phyloP scores from a whole-genome alignment of 352 stramenopile genomes.

The Phytophthora colocasiae region DNA sequence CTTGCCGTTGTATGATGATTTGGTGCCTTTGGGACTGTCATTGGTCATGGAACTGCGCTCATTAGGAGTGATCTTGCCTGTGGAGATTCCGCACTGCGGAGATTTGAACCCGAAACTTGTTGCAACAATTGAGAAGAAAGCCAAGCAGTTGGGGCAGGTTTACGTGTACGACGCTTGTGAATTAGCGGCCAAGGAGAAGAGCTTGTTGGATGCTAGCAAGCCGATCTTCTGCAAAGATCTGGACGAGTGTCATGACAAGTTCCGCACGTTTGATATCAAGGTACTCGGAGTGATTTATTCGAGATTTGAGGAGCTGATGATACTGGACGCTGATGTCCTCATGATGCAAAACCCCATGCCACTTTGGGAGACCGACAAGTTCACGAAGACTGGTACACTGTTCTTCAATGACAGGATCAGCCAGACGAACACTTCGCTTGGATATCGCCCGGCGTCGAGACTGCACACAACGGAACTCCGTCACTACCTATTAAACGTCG shows the following conservation, averaged over 20 bases:
- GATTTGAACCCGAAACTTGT: constrained; percentile 40
- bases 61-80: constrained; percentile 39
- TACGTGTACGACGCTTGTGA: constrained; percentile 46
- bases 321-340: constrained; percentile 54
- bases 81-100: constrained; percentile 57
- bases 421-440: constrained; percentile 43
- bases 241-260: constrained; percentile 43
- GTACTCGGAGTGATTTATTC: constrained; percentile 49
- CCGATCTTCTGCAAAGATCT: constrained; percentile 46
- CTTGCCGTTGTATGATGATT: constrained; percentile 48
- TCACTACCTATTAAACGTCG: constrained; percentile 48
- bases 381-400: constrained; percentile 44
- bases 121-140: constrained; percentile 28
- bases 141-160: constrained; percentile 28
- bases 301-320: constrained; percentile 59
- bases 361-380: constrained; percentile 44
- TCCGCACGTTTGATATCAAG: constrained; percentile 45
- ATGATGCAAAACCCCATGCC: constrained; percentile 51
- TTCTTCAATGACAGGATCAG: constrained; percentile 67
- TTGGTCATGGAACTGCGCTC: constrained; percentile 46
- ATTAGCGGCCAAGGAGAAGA: constrained; percentile 37
- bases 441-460: constrained; percentile 23
- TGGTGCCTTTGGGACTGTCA: constrained; percentile 43
- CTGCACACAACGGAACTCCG: constrained; percentile 40
- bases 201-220: constrained; percentile 29